Conservation (phyloP, 306 rosid genomes). For the Quercus aquifolioides region DNA sequence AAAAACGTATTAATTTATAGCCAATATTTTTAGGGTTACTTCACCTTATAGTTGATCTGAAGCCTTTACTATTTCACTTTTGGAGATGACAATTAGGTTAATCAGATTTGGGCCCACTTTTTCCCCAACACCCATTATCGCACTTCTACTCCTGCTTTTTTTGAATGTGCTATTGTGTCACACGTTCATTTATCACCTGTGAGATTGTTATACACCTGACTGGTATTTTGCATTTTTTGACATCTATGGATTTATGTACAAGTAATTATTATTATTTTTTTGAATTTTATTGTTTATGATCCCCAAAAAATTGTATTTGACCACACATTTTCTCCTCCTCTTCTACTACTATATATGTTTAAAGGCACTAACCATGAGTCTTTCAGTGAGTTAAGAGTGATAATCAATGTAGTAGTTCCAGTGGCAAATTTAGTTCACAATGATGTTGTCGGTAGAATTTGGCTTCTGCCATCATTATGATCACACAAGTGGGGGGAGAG, state of each 20-base stretch:
- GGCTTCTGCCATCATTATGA: background rate
- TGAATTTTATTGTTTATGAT: background rate
- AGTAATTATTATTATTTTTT: background rate
- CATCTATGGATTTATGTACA: background rate
- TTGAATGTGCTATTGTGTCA: background rate
- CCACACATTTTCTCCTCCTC: background rate
- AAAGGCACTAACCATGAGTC: background rate
- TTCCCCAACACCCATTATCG: background rate
- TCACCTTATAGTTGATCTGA: background rate
- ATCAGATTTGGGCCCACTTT: background rate
- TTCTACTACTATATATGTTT: background rate
- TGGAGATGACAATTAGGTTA: background rate
- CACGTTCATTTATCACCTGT: background rate
- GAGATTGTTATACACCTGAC: background rate
- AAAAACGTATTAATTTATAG: background rate
- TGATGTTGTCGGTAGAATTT: background rate
- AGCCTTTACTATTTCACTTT: background rate
- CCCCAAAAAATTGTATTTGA: background rate
- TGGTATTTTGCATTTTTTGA: background rate
- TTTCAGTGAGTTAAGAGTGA: background rate
- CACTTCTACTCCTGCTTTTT: background rate
- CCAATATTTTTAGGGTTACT: background rate
- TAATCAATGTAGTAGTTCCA: background rate
- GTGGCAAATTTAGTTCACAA: background rate
- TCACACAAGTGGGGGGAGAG: background rate